Percentiles rank a stretch among this genome's conserved stretches.
These are phyloP conservation scores for Fusarium mangiferae DNA, from an alignment of 2,329 filamentous ascomycete genomes.

Conservation along the genomic window DNA sequence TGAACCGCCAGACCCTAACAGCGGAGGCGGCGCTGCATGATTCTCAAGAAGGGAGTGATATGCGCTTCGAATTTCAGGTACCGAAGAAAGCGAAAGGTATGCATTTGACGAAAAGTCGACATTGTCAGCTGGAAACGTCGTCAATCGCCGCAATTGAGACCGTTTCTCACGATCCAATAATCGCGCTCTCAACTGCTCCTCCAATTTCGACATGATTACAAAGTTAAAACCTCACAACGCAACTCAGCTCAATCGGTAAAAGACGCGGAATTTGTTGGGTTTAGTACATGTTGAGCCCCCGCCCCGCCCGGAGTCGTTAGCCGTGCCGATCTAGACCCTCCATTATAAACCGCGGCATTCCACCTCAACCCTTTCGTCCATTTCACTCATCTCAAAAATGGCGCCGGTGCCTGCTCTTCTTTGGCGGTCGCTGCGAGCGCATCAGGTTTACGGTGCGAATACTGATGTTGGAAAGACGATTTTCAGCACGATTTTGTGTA, in stretches of 20 bases:
- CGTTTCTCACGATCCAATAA: constrained; percentile 46
- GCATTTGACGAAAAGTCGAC: constrained; percentile 83
- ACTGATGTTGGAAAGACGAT: constrained; percentile 89
- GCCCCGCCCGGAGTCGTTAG: constrained; percentile 3
- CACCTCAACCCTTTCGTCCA: not conserved
- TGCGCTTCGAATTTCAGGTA: constrained; percentile 65
- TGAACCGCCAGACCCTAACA: constrained; percentile 63
- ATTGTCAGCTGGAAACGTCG: constrained; percentile 71
- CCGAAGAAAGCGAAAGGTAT: constrained; percentile 78
- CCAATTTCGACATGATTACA: constrained; percentile 36
- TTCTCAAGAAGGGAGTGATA: constrained; percentile 62
- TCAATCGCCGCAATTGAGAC: constrained; percentile 57
- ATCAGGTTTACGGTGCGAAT: constrained; percentile 86
- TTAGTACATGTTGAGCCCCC: constrained; percentile 10
- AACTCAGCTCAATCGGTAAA: not conserved
- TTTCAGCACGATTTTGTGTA: constrained; percentile 77
- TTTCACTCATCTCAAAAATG: constrained; percentile 45
- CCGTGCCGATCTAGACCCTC: not conserved
- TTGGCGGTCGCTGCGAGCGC: constrained; percentile 74
- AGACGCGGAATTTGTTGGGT: constrained; percentile 25
- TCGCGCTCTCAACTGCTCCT: constrained; percentile 42
- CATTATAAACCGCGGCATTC: constrained; percentile 19
- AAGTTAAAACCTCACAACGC: not conserved
- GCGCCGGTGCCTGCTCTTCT: constrained; percentile 68
- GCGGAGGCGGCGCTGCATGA: constrained; percentile 26